phyloP scores from a whole-genome alignment of 2,329 filamentous ascomycete genomes.

The Ophiostoma perfectum region DNA sequence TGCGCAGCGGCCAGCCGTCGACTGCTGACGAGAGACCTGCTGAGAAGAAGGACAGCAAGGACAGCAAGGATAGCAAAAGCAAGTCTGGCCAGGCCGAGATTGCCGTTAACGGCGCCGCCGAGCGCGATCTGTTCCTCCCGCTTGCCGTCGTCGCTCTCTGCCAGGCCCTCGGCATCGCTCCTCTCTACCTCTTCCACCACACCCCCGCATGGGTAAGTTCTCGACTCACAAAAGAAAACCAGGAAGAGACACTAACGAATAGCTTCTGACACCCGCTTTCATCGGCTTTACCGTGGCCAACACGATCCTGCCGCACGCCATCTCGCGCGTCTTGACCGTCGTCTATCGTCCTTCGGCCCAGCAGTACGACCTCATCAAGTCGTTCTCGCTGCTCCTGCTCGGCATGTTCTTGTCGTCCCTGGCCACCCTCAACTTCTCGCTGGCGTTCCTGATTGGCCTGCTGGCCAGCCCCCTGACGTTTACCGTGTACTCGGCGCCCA shows the following conservation, averaged over 20 bases:
- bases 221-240: too few relatives aligned
- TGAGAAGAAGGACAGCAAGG: conserved; percentile 30
- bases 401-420: conserved; percentile 89
- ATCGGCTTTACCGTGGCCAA: conserved; percentile 52
- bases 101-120: conserved; percentile 35
- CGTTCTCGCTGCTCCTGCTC: conserved; percentile 84
- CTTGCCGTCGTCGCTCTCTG: conserved; percentile 64
- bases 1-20: conserved; percentile 64
- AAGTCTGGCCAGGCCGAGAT: neutral
- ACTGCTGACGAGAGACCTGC: neutral
- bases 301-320: conserved; percentile 49
- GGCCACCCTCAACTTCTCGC: conserved; percentile 91
- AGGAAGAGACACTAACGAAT: too few relatives aligned
- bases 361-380: conserved; percentile 75
- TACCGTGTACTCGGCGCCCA: conserved; percentile 42
- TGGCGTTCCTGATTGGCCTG: conserved; percentile 78
- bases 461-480: conserved; percentile 77
- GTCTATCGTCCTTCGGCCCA: conserved; percentile 55
- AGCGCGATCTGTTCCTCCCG: conserved; percentile 66
- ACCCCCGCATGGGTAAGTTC: conserved; percentile 52
- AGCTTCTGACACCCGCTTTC: conserved; percentile 51
- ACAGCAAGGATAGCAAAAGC: conserved; percentile 16
- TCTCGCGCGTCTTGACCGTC: conserved; percentile 51
- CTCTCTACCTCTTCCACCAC: conserved; percentile 82
- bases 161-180: conserved; percentile 73